Percentiles rank a stretch among this genome's conserved stretches.
phyloP scores from a whole-genome alignment of 2,329 filamentous ascomycete genomes.

The Aspergillus thermomutatus region DNA sequence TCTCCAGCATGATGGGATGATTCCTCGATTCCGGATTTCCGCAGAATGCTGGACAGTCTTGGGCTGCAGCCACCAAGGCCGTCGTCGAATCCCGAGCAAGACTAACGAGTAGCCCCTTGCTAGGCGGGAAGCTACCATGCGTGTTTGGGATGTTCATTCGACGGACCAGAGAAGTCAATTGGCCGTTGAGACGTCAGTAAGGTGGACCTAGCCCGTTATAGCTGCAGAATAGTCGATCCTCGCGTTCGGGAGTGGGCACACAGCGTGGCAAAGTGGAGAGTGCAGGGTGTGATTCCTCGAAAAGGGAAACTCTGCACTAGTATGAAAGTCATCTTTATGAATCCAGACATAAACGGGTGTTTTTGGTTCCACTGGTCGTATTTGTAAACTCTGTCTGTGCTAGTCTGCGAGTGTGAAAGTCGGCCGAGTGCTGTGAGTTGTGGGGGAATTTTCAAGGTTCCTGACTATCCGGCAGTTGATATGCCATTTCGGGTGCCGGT shows the following conservation, averaged over 20 bases:
- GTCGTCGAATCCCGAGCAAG: neutral
- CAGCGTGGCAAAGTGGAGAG: neutral
- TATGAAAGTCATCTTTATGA: neutral
- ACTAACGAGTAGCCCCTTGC: neutral
- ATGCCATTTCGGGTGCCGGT: neutral
- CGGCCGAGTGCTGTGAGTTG: neutral
- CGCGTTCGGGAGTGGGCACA: neutral
- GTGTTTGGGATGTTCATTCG: neutral
- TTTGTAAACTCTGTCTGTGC: neutral
- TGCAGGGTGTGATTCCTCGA: neutral
- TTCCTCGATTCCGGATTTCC: neutral
- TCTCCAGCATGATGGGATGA: neutral
- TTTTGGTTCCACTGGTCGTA: neutral
- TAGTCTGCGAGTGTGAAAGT: too few relatives aligned
- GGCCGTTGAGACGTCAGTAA: neutral
- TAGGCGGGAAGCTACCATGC: neutral
- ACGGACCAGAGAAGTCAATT: neutral
- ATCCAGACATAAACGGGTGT: neutral
- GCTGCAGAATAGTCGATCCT: neutral
- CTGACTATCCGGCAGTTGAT: neutral
- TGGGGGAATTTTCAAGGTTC: too few relatives aligned
- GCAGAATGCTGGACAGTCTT: neutral
- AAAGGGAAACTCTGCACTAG: neutral
- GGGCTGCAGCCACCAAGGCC: neutral
- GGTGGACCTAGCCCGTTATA: neutral